Evolutionary conservation across 2,329 filamentous ascomycete genomes (phyloP).

Genomic region (Colletotrichum sidae): DNA sequence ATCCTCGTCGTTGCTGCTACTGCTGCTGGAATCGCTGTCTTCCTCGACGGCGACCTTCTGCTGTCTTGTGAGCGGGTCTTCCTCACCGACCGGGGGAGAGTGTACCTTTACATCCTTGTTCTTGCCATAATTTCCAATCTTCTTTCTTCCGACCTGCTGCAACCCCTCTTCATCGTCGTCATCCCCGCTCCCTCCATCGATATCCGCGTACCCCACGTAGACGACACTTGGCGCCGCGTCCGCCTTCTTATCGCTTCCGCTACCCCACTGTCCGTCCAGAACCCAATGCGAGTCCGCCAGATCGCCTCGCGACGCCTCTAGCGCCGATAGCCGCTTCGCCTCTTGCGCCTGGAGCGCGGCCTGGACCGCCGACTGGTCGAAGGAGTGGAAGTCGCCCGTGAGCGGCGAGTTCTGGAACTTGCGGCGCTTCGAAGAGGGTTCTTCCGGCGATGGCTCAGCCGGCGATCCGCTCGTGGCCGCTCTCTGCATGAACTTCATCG

Average conservation of each 20-base stretch:
- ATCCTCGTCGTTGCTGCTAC: slow-evolving; percentile 38
- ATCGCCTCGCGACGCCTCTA: slow-evolving; percentile 71
- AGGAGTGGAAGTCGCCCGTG: slow-evolving; percentile 52
- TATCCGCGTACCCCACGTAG: slow-evolving; percentile 65
- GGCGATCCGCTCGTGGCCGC: slow-evolving; percentile 72
- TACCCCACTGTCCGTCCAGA: slow-evolving; percentile 61
- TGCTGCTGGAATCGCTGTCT: slow-evolving; percentile 43
- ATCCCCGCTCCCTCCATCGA: slow-evolving; percentile 51
- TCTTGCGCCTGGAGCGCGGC: slow-evolving; percentile 76
- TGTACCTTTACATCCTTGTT: slow-evolving; percentile 44
- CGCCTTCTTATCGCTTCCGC: slow-evolving; percentile 5
- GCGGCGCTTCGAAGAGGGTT: slow-evolving; percentile 71
- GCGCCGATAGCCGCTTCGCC: slow-evolving; percentile 68
- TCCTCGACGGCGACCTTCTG: slow-evolving; percentile 39
- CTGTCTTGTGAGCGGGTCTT: slow-evolving; percentile 24
- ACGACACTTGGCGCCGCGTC: slow-evolving; percentile 65
- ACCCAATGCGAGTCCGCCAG: slow-evolving; percentile 82
- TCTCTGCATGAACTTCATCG: slow-evolving; percentile 98
- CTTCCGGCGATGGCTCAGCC: slow-evolving; percentile 57
- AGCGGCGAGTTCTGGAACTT: slow-evolving; percentile 56
- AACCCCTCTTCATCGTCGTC: slow-evolving; percentile 52
- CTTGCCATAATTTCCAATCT: slow-evolving; percentile 46
- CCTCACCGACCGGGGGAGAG: neutral
- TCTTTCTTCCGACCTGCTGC: slow-evolving; percentile 49
- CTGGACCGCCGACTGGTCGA: slow-evolving; percentile 71